Percentiles rank a stretch among this genome's conserved stretches.
These are phyloP conservation scores for Porpolomopsis calyptriformis DNA, from an alignment of 768 basidiomycete species.

Conservation along the genomic window DNA sequence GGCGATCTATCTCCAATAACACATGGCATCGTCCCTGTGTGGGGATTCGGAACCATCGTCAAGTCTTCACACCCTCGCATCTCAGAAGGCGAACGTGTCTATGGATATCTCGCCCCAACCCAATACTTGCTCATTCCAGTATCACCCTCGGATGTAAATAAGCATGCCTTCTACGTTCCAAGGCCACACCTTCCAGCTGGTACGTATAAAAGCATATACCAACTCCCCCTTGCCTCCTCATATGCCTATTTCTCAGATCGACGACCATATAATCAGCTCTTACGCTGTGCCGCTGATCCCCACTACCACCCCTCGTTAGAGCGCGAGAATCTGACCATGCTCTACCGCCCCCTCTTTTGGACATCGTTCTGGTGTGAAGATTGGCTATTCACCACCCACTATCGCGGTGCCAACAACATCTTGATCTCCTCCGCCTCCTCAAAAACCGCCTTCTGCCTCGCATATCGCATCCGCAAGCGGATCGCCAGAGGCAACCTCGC, in stretches of 20 bases:
- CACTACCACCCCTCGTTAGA: slow-evolving; percentile 38
- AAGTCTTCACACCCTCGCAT: slow-evolving; percentile 40
- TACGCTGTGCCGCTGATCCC: slow-evolving; percentile 46
- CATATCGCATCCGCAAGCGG: slow-evolving; percentile 47
- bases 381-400: slow-evolving; percentile 44
- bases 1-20: slow-evolving; percentile 31
- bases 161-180: slow-evolving; percentile 44
- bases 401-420: slow-evolving; percentile 37
- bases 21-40: slow-evolving; percentile 59
- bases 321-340: slow-evolving; percentile 56
- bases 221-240: background rate
- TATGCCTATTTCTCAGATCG: slow-evolving; percentile 31
- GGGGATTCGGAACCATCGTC: slow-evolving; percentile 57
- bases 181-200: slow-evolving; percentile 54
- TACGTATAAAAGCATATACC: slow-evolving; percentile 14
- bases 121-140: slow-evolving; percentile 48
- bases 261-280: slow-evolving; percentile 58
- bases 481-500: slow-evolving; percentile 8
- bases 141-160: slow-evolving; percentile 40
- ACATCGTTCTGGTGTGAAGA: slow-evolving; percentile 70
- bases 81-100: slow-evolving; percentile 45
- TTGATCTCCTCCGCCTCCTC: slow-evolving; percentile 63
- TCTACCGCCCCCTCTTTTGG: slow-evolving; percentile 66
- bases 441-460: slow-evolving; percentile 62
- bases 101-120: slow-evolving; percentile 52